These are phyloP conservation scores for Lupinus albus DNA, from an alignment of 306 rosid species.

Conservation along the genomic window DNA sequence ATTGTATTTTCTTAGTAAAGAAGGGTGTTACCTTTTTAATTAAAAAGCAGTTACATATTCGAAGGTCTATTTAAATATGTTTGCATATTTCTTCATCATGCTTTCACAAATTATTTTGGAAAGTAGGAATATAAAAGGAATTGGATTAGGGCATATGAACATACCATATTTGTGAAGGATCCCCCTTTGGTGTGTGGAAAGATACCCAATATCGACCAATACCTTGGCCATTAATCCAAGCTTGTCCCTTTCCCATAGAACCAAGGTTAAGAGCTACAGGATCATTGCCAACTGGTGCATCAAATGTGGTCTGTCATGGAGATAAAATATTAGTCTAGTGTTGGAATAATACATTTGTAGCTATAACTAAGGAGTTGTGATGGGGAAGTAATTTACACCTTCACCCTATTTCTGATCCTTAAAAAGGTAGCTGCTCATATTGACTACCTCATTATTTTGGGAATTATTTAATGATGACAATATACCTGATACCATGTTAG, in stretches of 20 bases:
- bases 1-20: not conserved
- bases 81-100: not conserved
- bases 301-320: conserved; percentile 62
- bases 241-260: conserved; percentile 89
- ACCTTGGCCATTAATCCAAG: conserved; percentile 76
- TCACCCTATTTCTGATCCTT: conserved; percentile 4
- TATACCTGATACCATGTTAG: conserved; percentile 88
- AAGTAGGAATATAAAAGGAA: not conserved
- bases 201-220: conserved; percentile 92
- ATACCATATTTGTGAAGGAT: conserved; percentile 84
- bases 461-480: not conserved
- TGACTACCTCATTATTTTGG: too few species aligned
- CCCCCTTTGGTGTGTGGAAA: conserved; percentile 65
- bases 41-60: not conserved
- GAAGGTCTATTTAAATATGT: not conserved
- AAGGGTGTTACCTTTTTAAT: not conserved
- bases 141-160: not conserved
- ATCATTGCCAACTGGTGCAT: conserved; percentile 65
- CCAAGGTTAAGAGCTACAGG: conserved; percentile 76
- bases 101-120: not conserved
- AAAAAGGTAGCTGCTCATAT: not conserved
- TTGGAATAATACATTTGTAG: conserved; percentile 14
- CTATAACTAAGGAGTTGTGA: not conserved
- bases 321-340: conserved; percentile 13
- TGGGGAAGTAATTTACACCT: conserved; percentile 16